Evolutionary conservation across 75 land plant genomes (phyloP).

Genomic region (Sequoia sempervirens): DNA sequence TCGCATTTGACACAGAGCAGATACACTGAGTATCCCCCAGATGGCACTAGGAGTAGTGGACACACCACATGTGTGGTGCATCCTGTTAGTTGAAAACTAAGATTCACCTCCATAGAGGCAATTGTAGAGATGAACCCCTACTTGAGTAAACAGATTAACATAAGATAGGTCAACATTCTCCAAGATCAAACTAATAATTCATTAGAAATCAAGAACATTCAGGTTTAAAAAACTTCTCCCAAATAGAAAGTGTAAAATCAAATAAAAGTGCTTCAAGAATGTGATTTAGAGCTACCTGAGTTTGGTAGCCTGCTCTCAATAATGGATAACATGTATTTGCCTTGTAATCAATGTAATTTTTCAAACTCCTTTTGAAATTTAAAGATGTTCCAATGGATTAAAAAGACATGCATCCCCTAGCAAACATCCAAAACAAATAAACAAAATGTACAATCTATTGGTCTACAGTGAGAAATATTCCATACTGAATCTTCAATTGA

Average conservation of each 20-base stretch:
- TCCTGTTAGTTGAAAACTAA: neutral
- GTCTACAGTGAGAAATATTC: no score
- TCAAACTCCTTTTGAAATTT: no score
- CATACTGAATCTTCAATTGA: neutral
- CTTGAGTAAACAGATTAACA: neutral
- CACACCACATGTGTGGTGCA: neutral
- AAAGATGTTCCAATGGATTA: no score
- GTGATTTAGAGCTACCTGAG: neutral
- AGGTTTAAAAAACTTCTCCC: neutral
- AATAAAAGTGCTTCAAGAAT: neutral
- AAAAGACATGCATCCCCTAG: no score
- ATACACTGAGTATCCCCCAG: neutral
- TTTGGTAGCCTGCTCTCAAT: neutral
- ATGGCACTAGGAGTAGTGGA: no score
- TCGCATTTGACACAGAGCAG: neutral
- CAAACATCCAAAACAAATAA: no score
- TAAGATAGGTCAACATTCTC: no score
- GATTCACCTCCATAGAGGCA: neutral
- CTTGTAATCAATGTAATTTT: neutral
- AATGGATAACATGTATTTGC: no score
- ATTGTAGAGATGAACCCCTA: neutral
- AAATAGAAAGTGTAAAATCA: no score
- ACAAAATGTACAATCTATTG: no score
- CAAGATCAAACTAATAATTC: neutral
- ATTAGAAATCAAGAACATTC: neutral